These are phyloP conservation scores for Fraxinus paxiana DNA, from an alignment of 305 asterid genomes.

Conservation along the genomic window DNA sequence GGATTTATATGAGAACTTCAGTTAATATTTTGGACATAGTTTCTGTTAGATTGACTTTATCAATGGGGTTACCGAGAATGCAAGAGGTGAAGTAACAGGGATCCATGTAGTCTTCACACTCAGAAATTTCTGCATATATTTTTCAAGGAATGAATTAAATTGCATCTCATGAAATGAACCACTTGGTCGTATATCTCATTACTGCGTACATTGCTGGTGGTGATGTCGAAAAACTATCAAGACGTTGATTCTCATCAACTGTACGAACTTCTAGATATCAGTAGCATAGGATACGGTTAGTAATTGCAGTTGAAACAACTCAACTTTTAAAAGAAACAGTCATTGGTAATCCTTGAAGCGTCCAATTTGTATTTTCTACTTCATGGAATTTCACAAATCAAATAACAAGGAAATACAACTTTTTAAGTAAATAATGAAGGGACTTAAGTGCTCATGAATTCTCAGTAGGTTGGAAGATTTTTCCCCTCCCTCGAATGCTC, in stretches of 20 bases:
- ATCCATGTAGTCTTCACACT: not conserved
- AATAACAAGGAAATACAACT: not conserved
- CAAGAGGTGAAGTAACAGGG: not conserved
- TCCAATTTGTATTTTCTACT: not conserved
- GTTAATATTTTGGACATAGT: not conserved
- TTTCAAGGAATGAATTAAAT: not conserved
- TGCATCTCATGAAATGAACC: not conserved
- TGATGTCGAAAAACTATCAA: not conserved
- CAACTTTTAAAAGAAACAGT: not conserved
- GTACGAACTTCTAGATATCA: not conserved
- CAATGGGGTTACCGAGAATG: not conserved
- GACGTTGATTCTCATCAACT: not conserved
- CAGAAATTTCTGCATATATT: not conserved
- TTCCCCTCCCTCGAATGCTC: not conserved
- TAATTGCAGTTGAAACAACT: not conserved
- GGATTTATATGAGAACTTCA: not conserved
- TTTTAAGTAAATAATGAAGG: not conserved
- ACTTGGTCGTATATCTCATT: not conserved
- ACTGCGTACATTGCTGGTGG: not conserved
- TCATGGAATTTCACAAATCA: not conserved
- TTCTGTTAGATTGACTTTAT: not conserved
- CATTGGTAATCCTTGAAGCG: not conserved
- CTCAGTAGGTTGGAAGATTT: not conserved
- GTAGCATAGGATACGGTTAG: not conserved
- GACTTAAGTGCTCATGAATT: not conserved